Percentiles rank a stretch among this genome's conserved stretches.
phyloP scores from a whole-genome alignment of 345 rosid genomes.

The sweet orange (Citrus sinensis) region DVS_A1.0 CM039161.1:6520501-6521000 shows the following conservation, averaged over 20 bases:
- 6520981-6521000: constrained; percentile 43
- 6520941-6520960: not conserved
- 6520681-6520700: not conserved
- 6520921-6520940: constrained; percentile 11
- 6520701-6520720: not conserved
- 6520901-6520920: constrained; percentile 34
- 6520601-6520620: not conserved
- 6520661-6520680: not conserved
- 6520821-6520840: constrained; percentile 60
- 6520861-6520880: constrained; percentile 49
- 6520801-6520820: not conserved
- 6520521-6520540: not conserved
- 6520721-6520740: not conserved
- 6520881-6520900: constrained; percentile 60
- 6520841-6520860: constrained; percentile 65
- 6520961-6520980: not conserved
- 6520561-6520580: not conserved
- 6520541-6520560: not conserved
- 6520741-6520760: not conserved
- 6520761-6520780: not conserved
- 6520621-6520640: not conserved
- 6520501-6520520: not conserved
- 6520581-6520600: not conserved
- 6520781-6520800: not conserved
- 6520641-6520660: not conserved